phyloP scores from a whole-genome alignment of 176 grass and related monocot species.

The Musa troglodytarum region DNA sequence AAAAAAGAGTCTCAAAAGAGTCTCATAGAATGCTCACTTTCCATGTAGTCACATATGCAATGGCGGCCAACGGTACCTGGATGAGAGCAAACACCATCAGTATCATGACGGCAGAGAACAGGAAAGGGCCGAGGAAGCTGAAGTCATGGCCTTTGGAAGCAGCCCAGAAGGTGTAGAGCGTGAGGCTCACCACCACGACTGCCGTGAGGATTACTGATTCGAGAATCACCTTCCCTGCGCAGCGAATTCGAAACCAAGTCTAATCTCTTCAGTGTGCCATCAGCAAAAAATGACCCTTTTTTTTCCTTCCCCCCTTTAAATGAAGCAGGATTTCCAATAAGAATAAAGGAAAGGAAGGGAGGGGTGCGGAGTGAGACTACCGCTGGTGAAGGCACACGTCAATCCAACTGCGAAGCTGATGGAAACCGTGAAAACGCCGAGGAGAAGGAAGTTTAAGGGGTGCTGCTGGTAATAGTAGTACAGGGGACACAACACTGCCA shows the following conservation, averaged over 20 bases:
- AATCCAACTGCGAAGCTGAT: conserved; percentile 87
- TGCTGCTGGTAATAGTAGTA: conserved; percentile 79
- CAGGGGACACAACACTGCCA: conserved; percentile 79
- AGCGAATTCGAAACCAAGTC: neutral
- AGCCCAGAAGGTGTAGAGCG: conserved; percentile 89
- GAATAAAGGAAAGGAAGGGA: too few species aligned
- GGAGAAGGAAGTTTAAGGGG: conserved; percentile 72
- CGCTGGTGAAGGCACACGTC: conserved; percentile 74
- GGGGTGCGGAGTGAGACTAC: conserved; percentile 9
- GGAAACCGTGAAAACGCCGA: conserved; percentile 61
- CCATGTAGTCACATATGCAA: too few species aligned
- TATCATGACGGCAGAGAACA: conserved; percentile 67
- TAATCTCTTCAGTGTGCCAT: neutral
- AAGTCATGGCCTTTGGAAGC: conserved; percentile 71
- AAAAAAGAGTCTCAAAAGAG: too few species aligned
- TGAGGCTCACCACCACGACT: conserved; percentile 80
- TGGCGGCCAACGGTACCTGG: conserved; percentile 24
- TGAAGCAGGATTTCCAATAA: too few species aligned
- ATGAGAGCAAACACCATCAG: conserved; percentile 77
- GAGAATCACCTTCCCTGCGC: conserved; percentile 55
- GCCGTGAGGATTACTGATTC: conserved; percentile 72
- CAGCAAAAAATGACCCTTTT: too few species aligned
- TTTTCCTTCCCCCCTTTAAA: too few species aligned
- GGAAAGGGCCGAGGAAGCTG: conserved; percentile 80
- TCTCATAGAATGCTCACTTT: too few species aligned